A percentile compares a stretch with the other conserved stretches of the same genome.
Conservation (phyloP, 2,329 filamentous ascomycete species). For the Bipolaris victoriae region DNA sequence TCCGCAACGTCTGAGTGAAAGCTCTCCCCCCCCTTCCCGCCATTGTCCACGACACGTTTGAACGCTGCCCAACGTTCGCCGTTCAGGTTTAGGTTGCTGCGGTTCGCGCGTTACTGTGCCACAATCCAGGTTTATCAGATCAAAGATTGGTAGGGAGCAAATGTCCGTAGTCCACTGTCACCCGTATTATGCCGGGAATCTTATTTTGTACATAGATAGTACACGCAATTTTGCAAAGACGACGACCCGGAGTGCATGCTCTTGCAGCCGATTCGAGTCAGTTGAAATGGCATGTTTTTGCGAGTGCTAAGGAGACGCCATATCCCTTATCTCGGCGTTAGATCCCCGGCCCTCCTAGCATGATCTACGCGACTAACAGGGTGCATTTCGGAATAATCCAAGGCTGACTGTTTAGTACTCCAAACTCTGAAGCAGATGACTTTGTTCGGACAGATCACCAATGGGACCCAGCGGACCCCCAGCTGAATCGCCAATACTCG, state of each 20-base stretch:
- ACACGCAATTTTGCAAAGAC: neutral
- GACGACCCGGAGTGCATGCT: neutral
- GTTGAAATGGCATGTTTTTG: neutral
- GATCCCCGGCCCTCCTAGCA: neutral
- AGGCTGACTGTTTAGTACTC: neutral
- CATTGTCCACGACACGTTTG: neutral
- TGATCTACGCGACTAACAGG: conserved; percentile 1
- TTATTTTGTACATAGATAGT: neutral
- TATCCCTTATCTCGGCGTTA: neutral
- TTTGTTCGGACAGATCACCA: neutral
- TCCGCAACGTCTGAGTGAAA: neutral
- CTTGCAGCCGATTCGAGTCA: neutral
- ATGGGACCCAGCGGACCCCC: neutral
- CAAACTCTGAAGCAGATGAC: neutral
- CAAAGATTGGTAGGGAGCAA: neutral
- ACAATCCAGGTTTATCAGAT: neutral
- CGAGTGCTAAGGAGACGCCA: neutral
- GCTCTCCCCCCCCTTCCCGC: neutral
- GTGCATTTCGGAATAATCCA: neutral
- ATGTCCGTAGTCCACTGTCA: neutral
- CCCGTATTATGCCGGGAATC: neutral
- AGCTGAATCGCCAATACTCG: neutral
- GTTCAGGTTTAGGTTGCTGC: neutral
- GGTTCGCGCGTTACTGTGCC: neutral
- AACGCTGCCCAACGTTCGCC: conserved; percentile 9